These are phyloP conservation scores for Diplotaxis tenuifolia DNA, from an alignment of 345 rosid species.

Conservation along the genomic window DNA sequence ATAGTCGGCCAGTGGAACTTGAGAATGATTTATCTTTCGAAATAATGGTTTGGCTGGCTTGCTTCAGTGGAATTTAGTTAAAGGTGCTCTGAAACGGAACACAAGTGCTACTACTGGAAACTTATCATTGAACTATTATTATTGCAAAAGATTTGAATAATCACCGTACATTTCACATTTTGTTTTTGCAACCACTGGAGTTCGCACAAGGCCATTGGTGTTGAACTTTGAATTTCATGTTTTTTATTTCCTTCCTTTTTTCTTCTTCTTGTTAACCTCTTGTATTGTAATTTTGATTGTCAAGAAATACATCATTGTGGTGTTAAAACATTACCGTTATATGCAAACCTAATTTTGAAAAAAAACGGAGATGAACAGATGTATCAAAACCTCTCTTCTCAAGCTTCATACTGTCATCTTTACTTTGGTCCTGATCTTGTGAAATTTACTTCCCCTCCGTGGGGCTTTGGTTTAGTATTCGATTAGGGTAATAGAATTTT, in stretches of 20 bases:
- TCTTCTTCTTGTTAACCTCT: background rate
- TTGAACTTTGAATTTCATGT: conserved; percentile 23
- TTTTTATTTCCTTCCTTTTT: conserved; percentile 4
- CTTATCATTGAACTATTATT: conserved; percentile 27
- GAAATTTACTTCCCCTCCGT: background rate
- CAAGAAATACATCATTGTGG: background rate
- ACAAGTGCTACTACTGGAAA: background rate
- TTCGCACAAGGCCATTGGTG: conserved; percentile 6
- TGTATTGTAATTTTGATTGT: background rate
- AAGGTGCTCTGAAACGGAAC: too few species aligned
- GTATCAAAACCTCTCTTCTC: background rate
- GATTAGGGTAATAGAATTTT: too few species aligned
- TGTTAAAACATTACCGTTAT: background rate
- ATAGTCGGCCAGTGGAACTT: too few species aligned
- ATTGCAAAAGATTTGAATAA: conserved; percentile 28
- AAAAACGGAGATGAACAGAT: background rate
- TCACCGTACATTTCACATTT: conserved; percentile 17
- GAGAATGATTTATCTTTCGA: too few species aligned
- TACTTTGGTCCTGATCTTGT: background rate
- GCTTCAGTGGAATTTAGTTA: too few species aligned
- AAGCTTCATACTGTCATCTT: background rate
- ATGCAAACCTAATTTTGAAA: too few species aligned
- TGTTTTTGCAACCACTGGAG: conserved; percentile 16
- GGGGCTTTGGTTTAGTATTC: too few species aligned
- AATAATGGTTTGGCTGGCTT: too few species aligned